Evolutionary conservation across 106 monocot genomes (phyloP), one percentile per base, ranked within the genome.

Genomic region (Gastrodia elata): DNA sequence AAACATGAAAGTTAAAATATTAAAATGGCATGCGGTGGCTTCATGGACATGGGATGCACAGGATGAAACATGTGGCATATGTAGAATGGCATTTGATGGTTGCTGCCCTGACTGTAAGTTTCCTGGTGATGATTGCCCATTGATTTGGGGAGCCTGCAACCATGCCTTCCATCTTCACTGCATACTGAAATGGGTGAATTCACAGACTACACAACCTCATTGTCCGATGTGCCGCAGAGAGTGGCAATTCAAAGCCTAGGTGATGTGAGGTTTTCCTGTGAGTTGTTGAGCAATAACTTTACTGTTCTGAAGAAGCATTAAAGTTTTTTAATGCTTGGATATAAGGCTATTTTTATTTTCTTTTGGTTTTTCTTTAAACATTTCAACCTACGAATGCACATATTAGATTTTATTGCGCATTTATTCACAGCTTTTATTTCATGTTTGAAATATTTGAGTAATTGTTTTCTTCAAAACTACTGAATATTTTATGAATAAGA

Each of bases 171-270:
- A 93, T 67, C 89, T 93, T 8, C 93, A 93, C 68, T 93, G 93
- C 79, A 93, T 93, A 48, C 68, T 93, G 46, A 93, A 89, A 37
- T 93, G 93, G 89, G 87, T 93, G 40, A 89, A 89, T 73, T 89
- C 84, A 0, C 93, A 93, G 59, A 87, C 86, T 15, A 81, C 87
- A 8, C 85, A 87, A 39, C 78, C 93, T 5, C 93, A 87, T 43
- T 93, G 93, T 73, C 93, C 93, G 0, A 93, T 93, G 93, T 89
- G 93, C 80, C 84, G 93, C 35, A 78, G 89, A 49, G 93, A 93
- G 64, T 93, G 93, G 93, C 93, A 89, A 38, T 93, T 93, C 56
- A 93, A 93, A 68, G 92, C 82, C 36, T 92, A 71, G 79, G 46
- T 20, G 22, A 52, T 22, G 52, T 5, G 26, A 8, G 57, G n/a